These are phyloP conservation scores for Haplosporangium sp. DNA, from an alignment of 371 early-diverging fungal species.

Conservation along the genomic window DNA sequence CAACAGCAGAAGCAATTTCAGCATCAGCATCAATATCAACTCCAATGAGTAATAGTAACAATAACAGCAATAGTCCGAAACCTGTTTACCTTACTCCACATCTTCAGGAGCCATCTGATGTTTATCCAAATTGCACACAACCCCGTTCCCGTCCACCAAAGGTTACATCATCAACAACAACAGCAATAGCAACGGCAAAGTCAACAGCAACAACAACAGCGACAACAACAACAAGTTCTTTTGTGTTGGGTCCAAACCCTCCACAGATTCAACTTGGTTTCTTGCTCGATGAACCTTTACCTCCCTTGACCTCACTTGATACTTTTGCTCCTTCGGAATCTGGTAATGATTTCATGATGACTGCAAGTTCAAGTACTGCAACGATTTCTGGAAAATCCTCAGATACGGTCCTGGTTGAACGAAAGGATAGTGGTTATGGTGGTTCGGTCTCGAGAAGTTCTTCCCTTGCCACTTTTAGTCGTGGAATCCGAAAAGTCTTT, in stretches of 20 bases:
- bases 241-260: slow-evolving; percentile 36
- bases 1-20: neutral
- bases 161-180: neutral
- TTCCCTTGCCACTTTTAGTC: slow-evolving; percentile 40
- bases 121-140: slow-evolving; percentile 41
- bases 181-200: too few species aligned
- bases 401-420: slow-evolving; percentile 35
- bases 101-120: slow-evolving; percentile 27
- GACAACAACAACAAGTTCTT: neutral
- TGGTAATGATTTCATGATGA: too few species aligned
- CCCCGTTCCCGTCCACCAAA: slow-evolving; percentile 24
- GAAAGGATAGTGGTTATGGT: slow-evolving; percentile 54
- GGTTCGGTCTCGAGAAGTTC: slow-evolving; percentile 49
- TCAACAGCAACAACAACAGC: too few species aligned
- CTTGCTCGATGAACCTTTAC: slow-evolving; percentile 44
- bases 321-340: neutral
- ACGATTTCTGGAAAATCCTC: neutral
- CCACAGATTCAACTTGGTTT: slow-evolving; percentile 55
- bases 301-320: slow-evolving; percentile 18
- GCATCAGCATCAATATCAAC: too few species aligned
- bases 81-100: slow-evolving; percentile 41
- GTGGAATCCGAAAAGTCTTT: slow-evolving; percentile 54
- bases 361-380: neutral
- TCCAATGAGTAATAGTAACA: too few species aligned
- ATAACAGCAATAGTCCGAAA: slow-evolving; percentile 6